These are phyloP conservation scores for Cichorium intybus DNA, from an alignment of 140 eudicot species.

Conservation along the genomic window DNA sequence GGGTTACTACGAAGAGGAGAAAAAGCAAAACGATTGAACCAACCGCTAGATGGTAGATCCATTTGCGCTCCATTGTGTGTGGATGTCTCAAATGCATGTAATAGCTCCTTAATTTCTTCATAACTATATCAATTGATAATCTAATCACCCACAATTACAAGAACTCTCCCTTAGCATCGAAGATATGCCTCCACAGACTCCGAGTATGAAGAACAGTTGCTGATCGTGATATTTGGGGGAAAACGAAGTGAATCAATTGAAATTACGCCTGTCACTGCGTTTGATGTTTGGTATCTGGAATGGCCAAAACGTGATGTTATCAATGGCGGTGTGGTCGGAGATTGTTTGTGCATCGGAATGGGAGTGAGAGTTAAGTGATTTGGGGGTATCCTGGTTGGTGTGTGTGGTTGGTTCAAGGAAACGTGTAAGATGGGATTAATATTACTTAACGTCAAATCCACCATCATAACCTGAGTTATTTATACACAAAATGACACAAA, in stretches of 20 bases:
- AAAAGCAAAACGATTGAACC: constrained; percentile 59
- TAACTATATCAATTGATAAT: constrained; percentile 2
- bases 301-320: neutral
- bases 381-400: constrained; percentile 4
- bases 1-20: constrained; percentile 57
- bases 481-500: too few relatives aligned
- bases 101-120: constrained; percentile 62
- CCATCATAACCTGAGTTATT: too few relatives aligned
- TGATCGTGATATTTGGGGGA: constrained; percentile 8
- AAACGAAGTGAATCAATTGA: neutral
- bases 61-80: constrained; percentile 46
- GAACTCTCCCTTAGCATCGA: neutral
- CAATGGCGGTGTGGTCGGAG: constrained; percentile 6
- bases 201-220: neutral
- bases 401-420: constrained; percentile 1
- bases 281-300: neutral
- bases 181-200: neutral
- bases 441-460: neutral
- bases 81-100: constrained; percentile 47
- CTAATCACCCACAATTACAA: neutral
- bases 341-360: neutral
- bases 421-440: constrained; percentile 8
- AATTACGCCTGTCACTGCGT: neutral
- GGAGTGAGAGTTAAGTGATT: constrained; percentile 18
- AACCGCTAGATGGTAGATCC: constrained; percentile 76